Evolutionary conservation across 1,139 yeast genomes (phyloP).

Genomic region (Zygoascus hellenicus): DNA sequence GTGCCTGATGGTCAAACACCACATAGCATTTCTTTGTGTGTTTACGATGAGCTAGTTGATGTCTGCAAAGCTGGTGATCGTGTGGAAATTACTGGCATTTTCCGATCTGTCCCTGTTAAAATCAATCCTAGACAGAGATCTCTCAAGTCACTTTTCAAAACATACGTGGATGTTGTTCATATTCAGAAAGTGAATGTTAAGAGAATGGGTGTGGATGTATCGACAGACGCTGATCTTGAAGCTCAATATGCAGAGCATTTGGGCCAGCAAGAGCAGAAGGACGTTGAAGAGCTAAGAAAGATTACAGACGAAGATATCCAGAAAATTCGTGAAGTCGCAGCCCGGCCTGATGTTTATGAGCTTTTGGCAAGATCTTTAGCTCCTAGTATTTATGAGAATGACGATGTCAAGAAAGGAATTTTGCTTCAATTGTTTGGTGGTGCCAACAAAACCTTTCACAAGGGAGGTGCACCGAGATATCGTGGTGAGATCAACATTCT

Average conservation of each 20-base stretch:
- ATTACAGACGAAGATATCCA: slow-evolving; percentile 64
- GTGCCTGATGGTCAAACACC: slow-evolving; percentile 99
- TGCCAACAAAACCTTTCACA: slow-evolving; percentile 76
- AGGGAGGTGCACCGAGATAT: slow-evolving; percentile 78
- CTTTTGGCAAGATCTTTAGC: slow-evolving; percentile 88
- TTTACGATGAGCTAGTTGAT: slow-evolving; percentile 93
- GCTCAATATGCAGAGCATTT: slow-evolving; percentile 24
- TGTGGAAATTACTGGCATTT: slow-evolving; percentile 91
- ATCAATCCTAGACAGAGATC: slow-evolving; percentile 83
- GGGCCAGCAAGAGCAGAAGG: slow-evolving; percentile 29
- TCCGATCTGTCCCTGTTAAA: slow-evolving; percentile 86
- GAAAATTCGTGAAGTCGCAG: slow-evolving; percentile 54
- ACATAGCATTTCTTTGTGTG: slow-evolving; percentile 89
- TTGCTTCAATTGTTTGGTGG: slow-evolving; percentile 93
- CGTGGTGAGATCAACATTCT: slow-evolving; percentile 92
- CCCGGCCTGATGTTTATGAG: slow-evolving; percentile 76
- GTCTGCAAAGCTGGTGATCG: slow-evolving; percentile 96
- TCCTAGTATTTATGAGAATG: slow-evolving; percentile 92
- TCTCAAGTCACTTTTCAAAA: slow-evolving; percentile 77
- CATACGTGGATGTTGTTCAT: slow-evolving; percentile 92
- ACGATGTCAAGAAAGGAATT: slow-evolving; percentile 93
- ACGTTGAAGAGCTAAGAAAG: slow-evolving; percentile 69
- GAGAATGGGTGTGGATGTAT: slow-evolving; percentile 72
- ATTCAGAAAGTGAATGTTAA: slow-evolving; percentile 78
- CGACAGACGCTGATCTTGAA: slow-evolving; percentile 44